These are phyloP conservation scores for Whalleya microplaca DNA, from an alignment of 2,329 filamentous ascomycete genomes.

Conservation along the genomic window DNA sequence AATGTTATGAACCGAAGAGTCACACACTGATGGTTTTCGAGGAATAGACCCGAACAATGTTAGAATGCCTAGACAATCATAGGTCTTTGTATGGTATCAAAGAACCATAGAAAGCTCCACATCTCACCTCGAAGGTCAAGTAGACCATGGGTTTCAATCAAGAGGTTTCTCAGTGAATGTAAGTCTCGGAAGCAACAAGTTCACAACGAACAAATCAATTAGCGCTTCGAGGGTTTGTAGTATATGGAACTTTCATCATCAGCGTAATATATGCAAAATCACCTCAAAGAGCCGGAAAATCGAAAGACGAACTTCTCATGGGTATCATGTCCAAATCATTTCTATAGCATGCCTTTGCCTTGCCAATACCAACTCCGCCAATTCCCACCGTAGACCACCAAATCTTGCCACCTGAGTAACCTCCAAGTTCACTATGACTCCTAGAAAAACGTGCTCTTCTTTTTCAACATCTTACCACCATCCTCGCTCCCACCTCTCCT, in stretches of 20 bases:
- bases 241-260: background rate
- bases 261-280: background rate
- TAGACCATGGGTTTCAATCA: too few relatives aligned
- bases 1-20: background rate
- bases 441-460: conserved; percentile 55
- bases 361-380: background rate
- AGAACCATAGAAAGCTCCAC: background rate
- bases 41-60: background rate
- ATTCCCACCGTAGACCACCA: background rate
- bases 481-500: conserved; percentile 37
- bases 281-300: background rate
- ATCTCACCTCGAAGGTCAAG: background rate
- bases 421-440: background rate
- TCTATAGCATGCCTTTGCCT: background rate
- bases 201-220: background rate
- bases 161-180: background rate
- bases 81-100: background rate
- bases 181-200: background rate
- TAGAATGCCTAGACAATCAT: too few relatives aligned
- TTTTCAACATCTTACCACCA: conserved; percentile 47
- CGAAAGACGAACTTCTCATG: background rate
- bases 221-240: background rate
- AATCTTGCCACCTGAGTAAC: too few relatives aligned
- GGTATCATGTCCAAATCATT: background rate
- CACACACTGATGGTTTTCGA: background rate